These are phyloP conservation scores for Dothistroma pini DNA, from an alignment of 2,329 filamentous ascomycete species.

Conservation along the genomic window DNA sequence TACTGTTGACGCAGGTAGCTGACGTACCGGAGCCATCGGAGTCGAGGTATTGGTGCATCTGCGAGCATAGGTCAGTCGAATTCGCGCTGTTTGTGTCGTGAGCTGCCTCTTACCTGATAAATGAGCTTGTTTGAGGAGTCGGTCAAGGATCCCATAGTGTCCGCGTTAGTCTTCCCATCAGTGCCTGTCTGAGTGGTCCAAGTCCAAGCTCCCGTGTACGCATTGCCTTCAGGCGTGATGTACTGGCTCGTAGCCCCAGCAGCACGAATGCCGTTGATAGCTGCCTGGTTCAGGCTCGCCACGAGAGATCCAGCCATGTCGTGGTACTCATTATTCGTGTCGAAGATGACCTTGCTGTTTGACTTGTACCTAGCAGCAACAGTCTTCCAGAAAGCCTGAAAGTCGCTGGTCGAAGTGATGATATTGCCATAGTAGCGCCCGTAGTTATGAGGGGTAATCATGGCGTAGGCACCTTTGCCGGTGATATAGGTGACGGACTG, in stretches of 20 bases:
- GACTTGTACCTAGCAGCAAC: slow-evolving; percentile 40
- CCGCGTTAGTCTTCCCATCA: slow-evolving; percentile 41
- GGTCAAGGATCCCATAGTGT: slow-evolving; percentile 46
- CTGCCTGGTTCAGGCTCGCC: slow-evolving; percentile 47
- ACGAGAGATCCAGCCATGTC: slow-evolving; percentile 44
- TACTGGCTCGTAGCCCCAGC: slow-evolving; percentile 49
- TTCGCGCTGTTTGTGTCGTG: too few species aligned
- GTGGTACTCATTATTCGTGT: slow-evolving; percentile 48
- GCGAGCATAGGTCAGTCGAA: too few species aligned
- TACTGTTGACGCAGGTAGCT: slow-evolving; percentile 48
- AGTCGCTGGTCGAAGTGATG: slow-evolving; percentile 42
- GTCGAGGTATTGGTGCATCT: slow-evolving; percentile 61
- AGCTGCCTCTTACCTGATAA: slow-evolving; percentile 41
- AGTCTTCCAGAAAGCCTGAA: slow-evolving; percentile 45
- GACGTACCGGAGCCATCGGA: slow-evolving; percentile 52
- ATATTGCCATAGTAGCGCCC: slow-evolving; percentile 42
- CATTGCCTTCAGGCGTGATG: slow-evolving; percentile 60
- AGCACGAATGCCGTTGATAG: slow-evolving; percentile 44
- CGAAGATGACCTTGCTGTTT: slow-evolving; percentile 44
- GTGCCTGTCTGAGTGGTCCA: slow-evolving; percentile 46
- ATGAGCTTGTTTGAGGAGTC: slow-evolving; percentile 54
- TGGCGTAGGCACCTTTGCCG: slow-evolving; percentile 44
- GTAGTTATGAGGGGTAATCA: slow-evolving; percentile 52
- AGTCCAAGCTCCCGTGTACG: slow-evolving; percentile 44
- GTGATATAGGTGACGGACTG: slow-evolving; percentile 44